Base-by-base conservation (phyloP, 441 rosid species). In the Arabidopsis hybrid region DNA sequence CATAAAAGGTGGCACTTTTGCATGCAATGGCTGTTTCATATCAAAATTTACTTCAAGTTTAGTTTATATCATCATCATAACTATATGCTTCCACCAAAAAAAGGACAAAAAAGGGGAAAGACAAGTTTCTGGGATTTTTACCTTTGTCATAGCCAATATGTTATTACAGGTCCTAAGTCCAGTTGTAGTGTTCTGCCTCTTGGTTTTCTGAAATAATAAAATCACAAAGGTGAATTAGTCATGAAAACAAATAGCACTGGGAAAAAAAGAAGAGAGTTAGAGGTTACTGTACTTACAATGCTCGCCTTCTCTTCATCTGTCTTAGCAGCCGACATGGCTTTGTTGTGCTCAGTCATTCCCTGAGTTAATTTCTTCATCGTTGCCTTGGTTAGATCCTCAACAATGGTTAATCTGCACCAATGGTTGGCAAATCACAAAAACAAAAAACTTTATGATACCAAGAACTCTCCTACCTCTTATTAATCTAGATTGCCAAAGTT, bases 141-240 rank as follows among this genome's bases (percentile, higher is more conserved):
- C 99, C 98, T 93, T 95, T 69, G 98, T 87, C 98, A 95, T 88
- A 36, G 97, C 91, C 81, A 92, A 82, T 81, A 95, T 95, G 86
- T 95, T 95, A 83, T 95, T 93, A 83, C 98, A 95, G 38, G 97
- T 95, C 61, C 96, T 83, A 84, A 95, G 82, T 61, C 96, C 98
- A 67, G 86, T 88, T 66, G 98, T 93, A 52, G 96, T 80, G 71
- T 88, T 91, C 79, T 89, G 98, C 81, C 86, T 93, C 69, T 87
- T 92, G 68, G 88, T 91, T 87, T 93, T 95, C 99, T 93, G 83
- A 76, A 60, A 73, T 39, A 39, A 32, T 16, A 32, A 46, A 9
- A 36, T 57, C 65, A 47, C 56, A 32, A 51, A 60, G 53, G 7
- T 43, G 53, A 13, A 8, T 61, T 58, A 52, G 66, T 47, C 26